Evolutionary conservation across 345 rosid genomes (phyloP).

Genomic region (Linum trigynum): DNA sequence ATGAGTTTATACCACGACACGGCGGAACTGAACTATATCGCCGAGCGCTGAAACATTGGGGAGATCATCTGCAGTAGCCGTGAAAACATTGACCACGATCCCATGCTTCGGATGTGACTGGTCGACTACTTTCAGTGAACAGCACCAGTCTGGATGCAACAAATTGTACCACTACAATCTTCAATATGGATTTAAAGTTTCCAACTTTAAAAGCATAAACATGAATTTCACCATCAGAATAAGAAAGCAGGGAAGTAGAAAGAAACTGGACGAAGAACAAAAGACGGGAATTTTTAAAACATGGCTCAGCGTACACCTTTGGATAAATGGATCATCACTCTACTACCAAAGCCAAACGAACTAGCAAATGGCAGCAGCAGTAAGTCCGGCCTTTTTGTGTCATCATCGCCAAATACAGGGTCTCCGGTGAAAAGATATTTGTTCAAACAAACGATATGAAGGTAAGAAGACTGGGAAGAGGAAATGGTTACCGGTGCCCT

Average conservation of each 20-base stretch:
- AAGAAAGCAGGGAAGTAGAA: not conserved
- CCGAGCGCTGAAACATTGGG: constrained; percentile 27
- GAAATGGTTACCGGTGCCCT: constrained; percentile 41
- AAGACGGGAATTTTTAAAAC: not conserved
- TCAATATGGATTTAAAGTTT: not conserved
- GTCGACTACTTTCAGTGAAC: constrained; percentile 43
- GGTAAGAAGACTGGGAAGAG: not conserved
- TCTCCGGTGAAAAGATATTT: not conserved
- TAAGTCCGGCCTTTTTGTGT: constrained; percentile 64
- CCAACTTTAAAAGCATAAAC: too few species aligned
- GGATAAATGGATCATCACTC: constrained; percentile 30
- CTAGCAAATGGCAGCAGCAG: constrained; percentile 36
- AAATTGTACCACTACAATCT: not conserved
- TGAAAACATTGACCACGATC: constrained; percentile 34
- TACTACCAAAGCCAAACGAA: constrained; percentile 32
- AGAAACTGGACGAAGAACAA: too few species aligned
- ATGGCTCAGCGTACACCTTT: constrained; percentile 55
- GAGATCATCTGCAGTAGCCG: constrained; percentile 14
- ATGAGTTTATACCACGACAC: constrained; percentile 38
- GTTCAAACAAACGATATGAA: not conserved
- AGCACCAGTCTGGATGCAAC: constrained; percentile 43
- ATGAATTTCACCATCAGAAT: too few species aligned
- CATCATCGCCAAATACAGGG: constrained; percentile 44
- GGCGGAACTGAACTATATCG: constrained; percentile 49
- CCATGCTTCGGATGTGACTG: constrained; percentile 31